Conservation (phyloP, 805 yeast genomes). For the Monosporozyma yasuniensis region DNA sequence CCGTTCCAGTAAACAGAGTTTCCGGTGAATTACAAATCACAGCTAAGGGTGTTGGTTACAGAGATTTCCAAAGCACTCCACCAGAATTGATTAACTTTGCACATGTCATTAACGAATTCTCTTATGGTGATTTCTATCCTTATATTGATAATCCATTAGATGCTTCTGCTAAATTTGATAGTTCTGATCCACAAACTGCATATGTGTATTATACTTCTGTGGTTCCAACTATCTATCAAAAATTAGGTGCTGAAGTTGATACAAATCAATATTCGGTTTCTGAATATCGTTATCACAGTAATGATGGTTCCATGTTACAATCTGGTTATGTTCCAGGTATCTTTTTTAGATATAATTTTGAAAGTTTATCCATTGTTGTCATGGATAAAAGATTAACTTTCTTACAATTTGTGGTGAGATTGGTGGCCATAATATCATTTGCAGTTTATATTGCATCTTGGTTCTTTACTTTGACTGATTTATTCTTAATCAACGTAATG, state of each 20-base stretch:
- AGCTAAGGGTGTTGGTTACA: constrained; percentile 61
- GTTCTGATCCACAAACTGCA: constrained; percentile 40
- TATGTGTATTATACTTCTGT: constrained; percentile 66
- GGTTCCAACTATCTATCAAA: constrained; percentile 72
- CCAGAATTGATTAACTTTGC: constrained; percentile 62
- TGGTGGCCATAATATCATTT: constrained; percentile 81
- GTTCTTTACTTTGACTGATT: constrained; percentile 50
- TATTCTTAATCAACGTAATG: constrained; percentile 38
- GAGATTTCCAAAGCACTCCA: constrained; percentile 34
- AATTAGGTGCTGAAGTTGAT: constrained; percentile 60
- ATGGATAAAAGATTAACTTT: constrained; percentile 70
- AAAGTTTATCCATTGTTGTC: constrained; percentile 66
- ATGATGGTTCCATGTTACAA: constrained; percentile 6
- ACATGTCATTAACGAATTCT: constrained; percentile 77
- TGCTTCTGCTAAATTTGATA: constrained; percentile 46
- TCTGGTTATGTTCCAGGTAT: constrained; percentile 57
- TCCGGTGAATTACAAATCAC: constrained; percentile 80
- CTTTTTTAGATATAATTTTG: constrained; percentile 77
- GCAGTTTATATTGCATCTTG: constrained; percentile 61
- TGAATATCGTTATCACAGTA: constrained; percentile 33
- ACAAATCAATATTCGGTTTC: constrained; percentile 82
- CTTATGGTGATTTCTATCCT: constrained; percentile 88
- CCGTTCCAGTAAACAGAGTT: constrained; percentile 76
- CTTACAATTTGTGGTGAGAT: constrained; percentile 62
- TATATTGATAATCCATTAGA: constrained; percentile 84